Percentiles rank a stretch among this genome's conserved stretches.
phyloP scores from a whole-genome alignment of 2,329 filamentous ascomycete genomes.

The Mollisia scopiformis region DNA sequence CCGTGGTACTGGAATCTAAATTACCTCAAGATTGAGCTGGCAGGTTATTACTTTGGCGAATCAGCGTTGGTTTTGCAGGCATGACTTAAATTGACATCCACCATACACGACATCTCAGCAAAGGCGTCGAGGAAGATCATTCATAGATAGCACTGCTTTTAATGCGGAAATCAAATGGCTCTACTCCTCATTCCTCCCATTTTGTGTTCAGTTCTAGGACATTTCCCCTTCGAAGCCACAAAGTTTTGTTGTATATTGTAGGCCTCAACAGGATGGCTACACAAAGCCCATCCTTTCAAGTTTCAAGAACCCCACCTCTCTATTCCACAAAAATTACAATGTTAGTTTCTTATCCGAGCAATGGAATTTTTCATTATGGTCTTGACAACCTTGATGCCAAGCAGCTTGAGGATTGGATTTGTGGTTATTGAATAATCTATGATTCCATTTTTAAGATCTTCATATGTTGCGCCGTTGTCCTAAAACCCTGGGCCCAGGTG shows the following conservation, averaged over 20 bases:
- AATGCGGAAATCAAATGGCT: background rate
- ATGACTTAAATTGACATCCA: background rate
- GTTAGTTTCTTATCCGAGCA: background rate
- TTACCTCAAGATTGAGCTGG: background rate
- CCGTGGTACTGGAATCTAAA: constrained; percentile 31
- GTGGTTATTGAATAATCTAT: background rate
- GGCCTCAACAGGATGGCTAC: background rate
- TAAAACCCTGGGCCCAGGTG: no score
- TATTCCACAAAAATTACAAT: background rate
- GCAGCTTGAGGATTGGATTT: background rate
- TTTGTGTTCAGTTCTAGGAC: background rate
- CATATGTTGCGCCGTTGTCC: no score
- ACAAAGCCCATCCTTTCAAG: background rate
- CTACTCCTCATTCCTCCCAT: no score
- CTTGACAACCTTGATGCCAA: background rate
- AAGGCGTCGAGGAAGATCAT: constrained; percentile 7
- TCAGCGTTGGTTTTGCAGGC: background rate
- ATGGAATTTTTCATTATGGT: background rate
- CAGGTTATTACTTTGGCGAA: background rate
- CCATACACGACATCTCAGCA: background rate
- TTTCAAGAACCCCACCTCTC: background rate
- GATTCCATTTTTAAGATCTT: no score
- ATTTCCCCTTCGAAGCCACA: background rate
- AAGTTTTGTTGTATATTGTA: background rate
- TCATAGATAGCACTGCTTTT: constrained; percentile 8